These are phyloP conservation scores for Triticum turgidum DNA, from an alignment of 176 grass and related monocot genomes.

Conservation along the genomic window DNA sequence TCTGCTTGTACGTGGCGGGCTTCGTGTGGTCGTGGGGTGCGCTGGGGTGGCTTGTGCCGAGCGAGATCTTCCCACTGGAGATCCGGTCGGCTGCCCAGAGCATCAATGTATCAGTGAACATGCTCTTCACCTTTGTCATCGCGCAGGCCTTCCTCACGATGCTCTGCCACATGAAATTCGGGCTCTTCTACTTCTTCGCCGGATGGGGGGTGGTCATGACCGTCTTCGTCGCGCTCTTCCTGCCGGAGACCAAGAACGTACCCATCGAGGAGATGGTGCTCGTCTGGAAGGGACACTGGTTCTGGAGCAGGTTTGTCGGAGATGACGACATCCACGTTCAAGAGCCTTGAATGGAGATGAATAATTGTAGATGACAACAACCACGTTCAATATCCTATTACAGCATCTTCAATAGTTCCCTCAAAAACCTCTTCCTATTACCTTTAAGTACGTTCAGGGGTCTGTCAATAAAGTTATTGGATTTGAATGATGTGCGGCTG, in stretches of 20 bases:
- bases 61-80: slow-evolving; percentile 94
- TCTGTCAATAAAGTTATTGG: too few relatives aligned
- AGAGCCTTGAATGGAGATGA: not conserved
- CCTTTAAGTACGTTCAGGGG: too few relatives aligned
- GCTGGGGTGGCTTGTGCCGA: slow-evolving; percentile 77
- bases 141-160: slow-evolving; percentile 78
- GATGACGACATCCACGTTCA: slow-evolving; percentile 25
- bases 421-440: too few relatives aligned
- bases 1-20: slow-evolving; percentile 26
- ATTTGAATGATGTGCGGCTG: too few relatives aligned
- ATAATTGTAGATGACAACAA: not conserved
- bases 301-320: slow-evolving; percentile 64
- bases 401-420: too few relatives aligned
- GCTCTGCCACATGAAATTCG: slow-evolving; percentile 91
- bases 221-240: slow-evolving; percentile 69
- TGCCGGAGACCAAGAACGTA: slow-evolving; percentile 93
- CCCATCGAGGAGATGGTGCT: slow-evolving; percentile 94
- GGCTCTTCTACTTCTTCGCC: slow-evolving; percentile 90
- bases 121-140: slow-evolving; percentile 90
- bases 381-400: too few relatives aligned
- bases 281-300: slow-evolving; percentile 77
- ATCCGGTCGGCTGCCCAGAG: slow-evolving; percentile 87
- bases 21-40: slow-evolving; percentile 37
- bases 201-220: slow-evolving; percentile 89
- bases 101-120: slow-evolving; percentile 90